These are phyloP conservation scores for Clonostachys sp. DNA, from an alignment of 2,329 filamentous ascomycete genomes.

Conservation along the genomic window DNA sequence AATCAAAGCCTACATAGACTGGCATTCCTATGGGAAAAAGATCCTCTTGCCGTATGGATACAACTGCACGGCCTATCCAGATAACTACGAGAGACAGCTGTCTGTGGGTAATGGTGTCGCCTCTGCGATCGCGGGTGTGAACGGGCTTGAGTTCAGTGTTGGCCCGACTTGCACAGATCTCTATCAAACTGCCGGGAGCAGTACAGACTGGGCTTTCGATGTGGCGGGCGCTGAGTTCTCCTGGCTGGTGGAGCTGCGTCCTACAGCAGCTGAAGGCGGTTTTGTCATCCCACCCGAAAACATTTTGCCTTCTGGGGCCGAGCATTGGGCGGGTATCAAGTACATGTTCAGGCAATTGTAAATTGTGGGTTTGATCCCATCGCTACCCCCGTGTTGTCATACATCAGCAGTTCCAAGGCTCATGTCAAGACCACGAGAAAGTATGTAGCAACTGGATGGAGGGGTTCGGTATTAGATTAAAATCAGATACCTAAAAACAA, in stretches of 20 bases:
- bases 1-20: constrained; percentile 55
- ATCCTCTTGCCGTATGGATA: constrained; percentile 52
- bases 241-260: constrained; percentile 22
- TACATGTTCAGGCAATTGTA: constrained; percentile 40
- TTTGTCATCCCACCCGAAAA: constrained; percentile 27
- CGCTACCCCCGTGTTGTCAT: no score
- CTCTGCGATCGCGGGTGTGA: constrained; percentile 36
- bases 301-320: constrained; percentile 26
- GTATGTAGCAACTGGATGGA: no score
- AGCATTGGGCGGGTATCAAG: constrained; percentile 38
- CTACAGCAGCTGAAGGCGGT: constrained; percentile 19
- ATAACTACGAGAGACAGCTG: constrained; percentile 37
- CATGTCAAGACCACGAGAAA: no score
- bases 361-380: no score
- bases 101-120: constrained; percentile 36
- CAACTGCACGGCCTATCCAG: constrained; percentile 37
- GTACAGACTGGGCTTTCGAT: constrained; percentile 31
- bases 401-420: no score
- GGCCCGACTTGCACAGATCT: constrained; percentile 51
- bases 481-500: no score
- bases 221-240: constrained; percentile 24
- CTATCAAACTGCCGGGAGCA: constrained; percentile 41
- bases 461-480: no score
- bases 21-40: constrained; percentile 53
- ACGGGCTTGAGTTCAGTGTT: constrained; percentile 24